These are phyloP conservation scores for Grigorovia yakushimaensis DNA, from an alignment of 805 yeast genomes.

Conservation along the genomic window DNA sequence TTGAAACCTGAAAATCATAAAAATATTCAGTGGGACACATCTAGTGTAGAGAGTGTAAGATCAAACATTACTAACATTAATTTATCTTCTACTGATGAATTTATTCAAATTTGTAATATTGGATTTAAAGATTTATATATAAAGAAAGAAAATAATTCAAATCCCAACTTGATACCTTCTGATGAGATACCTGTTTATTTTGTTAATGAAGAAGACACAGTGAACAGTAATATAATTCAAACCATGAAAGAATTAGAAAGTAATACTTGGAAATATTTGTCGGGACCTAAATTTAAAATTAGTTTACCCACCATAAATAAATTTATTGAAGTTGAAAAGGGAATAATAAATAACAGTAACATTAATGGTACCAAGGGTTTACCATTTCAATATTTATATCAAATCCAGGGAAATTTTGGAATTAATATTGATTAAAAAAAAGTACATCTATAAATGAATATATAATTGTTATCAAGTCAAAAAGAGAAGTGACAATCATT, in stretches of 20 bases:
- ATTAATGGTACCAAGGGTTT: neutral
- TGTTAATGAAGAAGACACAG: constrained; percentile 23
- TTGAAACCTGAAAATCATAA: constrained; percentile 37
- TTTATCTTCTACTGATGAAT: constrained; percentile 31
- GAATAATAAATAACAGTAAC: neutral
- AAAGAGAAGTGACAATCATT: no score
- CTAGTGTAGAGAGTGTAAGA: constrained; percentile 66
- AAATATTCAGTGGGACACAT: constrained; percentile 37
- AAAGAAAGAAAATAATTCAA: no score
- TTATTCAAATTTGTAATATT: constrained; percentile 20
- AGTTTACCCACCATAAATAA: constrained; percentile 26
- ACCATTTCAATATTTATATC: neutral
- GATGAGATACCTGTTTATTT: constrained; percentile 23
- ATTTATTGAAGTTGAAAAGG: neutral
- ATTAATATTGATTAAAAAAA: neutral
- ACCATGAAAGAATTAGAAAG: constrained; percentile 35
- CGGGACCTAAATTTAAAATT: constrained; percentile 66
- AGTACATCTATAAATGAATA: no score
- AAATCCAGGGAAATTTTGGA: neutral
- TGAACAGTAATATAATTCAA: constrained; percentile 32
- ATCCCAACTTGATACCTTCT: constrained; percentile 9
- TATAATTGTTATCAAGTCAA: no score
- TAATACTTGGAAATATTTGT: constrained; percentile 72
- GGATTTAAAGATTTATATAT: constrained; percentile 14
- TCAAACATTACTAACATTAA: constrained; percentile 67